Percentiles rank a stretch among this genome's conserved stretches.
Evolutionary conservation across 805 yeast species (phyloP).

Genomic region (Pichia cephalocereana): DNA sequence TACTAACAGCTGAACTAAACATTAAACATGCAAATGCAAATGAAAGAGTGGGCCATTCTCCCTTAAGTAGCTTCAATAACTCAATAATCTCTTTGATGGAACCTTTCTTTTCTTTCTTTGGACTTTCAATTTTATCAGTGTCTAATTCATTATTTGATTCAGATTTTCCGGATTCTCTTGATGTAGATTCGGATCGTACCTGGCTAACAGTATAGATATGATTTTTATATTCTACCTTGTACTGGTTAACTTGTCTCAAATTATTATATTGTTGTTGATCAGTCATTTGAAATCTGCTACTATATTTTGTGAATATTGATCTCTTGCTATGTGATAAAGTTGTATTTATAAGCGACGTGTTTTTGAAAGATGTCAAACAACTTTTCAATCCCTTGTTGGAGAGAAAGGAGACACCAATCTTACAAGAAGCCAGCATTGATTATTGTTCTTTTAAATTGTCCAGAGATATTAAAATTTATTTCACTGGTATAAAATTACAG

Average conservation of each 20-base stretch:
- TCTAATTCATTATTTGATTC: background rate
- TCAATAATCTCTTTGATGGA: constrained; percentile 33
- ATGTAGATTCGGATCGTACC: background rate
- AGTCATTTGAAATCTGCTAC: background rate
- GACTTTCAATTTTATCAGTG: background rate
- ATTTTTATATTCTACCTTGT: background rate
- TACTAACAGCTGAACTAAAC: constrained; percentile 67
- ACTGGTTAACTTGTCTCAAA: background rate
- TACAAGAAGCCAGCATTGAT: background rate
- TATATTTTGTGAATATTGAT: background rate
- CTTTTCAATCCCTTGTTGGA: background rate
- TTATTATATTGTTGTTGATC: background rate
- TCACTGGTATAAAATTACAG: too few relatives aligned
- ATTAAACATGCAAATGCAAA: constrained; percentile 58
- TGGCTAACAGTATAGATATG: background rate
- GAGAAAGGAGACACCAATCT: background rate
- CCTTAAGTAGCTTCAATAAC: constrained; percentile 45
- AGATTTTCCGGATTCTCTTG: background rate
- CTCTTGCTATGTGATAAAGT: background rate
- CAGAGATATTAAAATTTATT: too few relatives aligned
- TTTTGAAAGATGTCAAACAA: too few relatives aligned
- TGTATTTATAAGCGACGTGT: background rate
- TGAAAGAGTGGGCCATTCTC: constrained; percentile 45
- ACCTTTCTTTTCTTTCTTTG: constrained; percentile 11
- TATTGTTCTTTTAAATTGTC: too few relatives aligned